Conservation (phyloP, 176 grass and related monocot species). For the Puccinellia tenuiflora region DNA sequence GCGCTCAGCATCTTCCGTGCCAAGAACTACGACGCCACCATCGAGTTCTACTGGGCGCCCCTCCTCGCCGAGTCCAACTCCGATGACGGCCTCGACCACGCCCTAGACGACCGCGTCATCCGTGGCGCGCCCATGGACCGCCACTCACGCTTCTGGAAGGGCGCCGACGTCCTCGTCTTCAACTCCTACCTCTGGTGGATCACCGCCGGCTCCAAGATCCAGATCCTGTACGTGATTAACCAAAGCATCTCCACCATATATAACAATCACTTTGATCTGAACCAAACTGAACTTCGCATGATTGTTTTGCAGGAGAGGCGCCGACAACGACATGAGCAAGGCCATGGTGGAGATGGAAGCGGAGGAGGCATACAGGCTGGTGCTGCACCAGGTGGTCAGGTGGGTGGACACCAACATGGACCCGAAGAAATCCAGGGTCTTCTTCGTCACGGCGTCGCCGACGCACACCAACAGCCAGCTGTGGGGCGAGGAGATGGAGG, state of each 20-base stretch:
- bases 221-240: constrained; percentile 37
- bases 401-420: constrained; percentile 55
- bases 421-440: constrained; percentile 42
- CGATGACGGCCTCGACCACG: constrained; percentile 39
- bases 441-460: constrained; percentile 64
- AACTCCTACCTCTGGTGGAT: constrained; percentile 79
- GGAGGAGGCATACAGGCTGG: constrained; percentile 39
- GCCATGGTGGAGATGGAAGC: constrained; percentile 50
- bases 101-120: constrained; percentile 37
- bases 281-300: not conserved
- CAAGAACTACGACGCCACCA: constrained; percentile 55
- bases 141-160: constrained; percentile 51
- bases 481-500: constrained; percentile 39
- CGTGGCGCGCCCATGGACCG: constrained; percentile 45
- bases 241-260: not conserved
- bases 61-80: constrained; percentile 62
- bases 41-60: constrained; percentile 73
- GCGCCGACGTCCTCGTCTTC: constrained; percentile 60
- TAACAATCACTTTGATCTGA: not conserved
- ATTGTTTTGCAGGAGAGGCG: constrained; percentile 29
- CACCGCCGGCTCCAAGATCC: constrained; percentile 26
- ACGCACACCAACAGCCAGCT: constrained; percentile 47
- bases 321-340: constrained; percentile 46
- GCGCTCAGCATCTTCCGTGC: constrained; percentile 53
- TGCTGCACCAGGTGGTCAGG: constrained; percentile 42